Base-by-base conservation (phyloP, 202 grass and related monocot genomes). In the Zizania palustris region DNA sequence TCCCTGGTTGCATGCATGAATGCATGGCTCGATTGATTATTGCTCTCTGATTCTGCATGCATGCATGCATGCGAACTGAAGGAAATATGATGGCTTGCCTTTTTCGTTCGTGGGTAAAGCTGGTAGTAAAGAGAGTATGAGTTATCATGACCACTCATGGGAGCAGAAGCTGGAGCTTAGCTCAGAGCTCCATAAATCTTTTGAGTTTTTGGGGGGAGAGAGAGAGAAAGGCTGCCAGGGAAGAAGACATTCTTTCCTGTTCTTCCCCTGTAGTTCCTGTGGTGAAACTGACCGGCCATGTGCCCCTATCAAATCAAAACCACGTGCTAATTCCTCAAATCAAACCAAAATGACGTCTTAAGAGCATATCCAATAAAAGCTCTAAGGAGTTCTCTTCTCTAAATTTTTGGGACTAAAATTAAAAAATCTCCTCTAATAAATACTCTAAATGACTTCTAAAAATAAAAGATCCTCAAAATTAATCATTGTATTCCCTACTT, bases 131-230 rank as follows among this genome's bases (percentile, higher is more conserved):
- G 19, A 16, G 42, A 5, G 54, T 61, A 19, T 80, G 56, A 12
- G 75, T 9, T 38, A 80, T 88, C 70, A 88, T 88, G 75, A 43
- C 81, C 75, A 84, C 75, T 80, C 75, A 80, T 80, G 80, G 64
- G 65, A 39, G 65, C 20, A 18, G 71, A 69, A 69, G 69, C 62
- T 70, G 75, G 57, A 80, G 63, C 68, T 81, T 55, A 75, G 55
- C 69, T 75, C 49, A 33, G 3, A 85, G 69, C 76, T 75, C 37
- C 70, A 41, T 19, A 28, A 28, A 28, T 20, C 22, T 20, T n/a
- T 51, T 39, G 18, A 16, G 67, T 50, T 49, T 44, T 36, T n/a
- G n/a, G n/a, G 45, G 68, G 57, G 62, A 55, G 42, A 40, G 67
- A 63, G 44, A 54, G 70, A 21, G 38, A 80, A 88, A 88, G 63